phyloP scores from a whole-genome alignment of 257 asterid species.

The Solanum peruvianum region DNA sequence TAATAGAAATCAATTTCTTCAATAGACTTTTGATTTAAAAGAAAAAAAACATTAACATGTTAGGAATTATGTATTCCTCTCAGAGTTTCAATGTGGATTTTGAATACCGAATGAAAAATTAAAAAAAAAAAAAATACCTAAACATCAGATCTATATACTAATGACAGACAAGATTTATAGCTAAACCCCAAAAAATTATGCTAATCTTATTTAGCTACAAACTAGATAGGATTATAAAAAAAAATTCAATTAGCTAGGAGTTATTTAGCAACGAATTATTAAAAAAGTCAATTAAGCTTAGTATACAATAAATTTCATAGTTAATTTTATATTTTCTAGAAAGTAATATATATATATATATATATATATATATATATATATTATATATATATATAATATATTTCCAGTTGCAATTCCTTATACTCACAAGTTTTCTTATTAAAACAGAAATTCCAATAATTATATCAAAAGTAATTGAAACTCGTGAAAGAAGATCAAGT shows the following conservation, averaged over 20 bases:
- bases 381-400: too few relatives aligned
- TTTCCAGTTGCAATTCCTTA: neutral
- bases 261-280: neutral
- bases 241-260: neutral
- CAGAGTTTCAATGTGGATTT: too few relatives aligned
- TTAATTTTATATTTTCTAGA: neutral
- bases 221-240: neutral
- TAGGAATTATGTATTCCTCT: neutral
- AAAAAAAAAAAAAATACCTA: neutral
- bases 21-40: neutral
- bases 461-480: neutral
- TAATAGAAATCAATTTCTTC: neutral
- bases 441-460: neutral
- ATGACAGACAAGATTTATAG: neutral
- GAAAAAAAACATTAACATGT: neutral
- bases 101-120: too few relatives aligned
- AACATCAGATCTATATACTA: neutral
- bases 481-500: neutral
- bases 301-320: neutral
- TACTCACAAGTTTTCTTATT: neutral
- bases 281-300: neutral
- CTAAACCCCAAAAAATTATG: neutral
- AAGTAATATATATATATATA: too few relatives aligned
- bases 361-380: too few relatives aligned
- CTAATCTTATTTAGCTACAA: neutral